A percentile compares a stretch with the other conserved stretches of the same genome.
These are phyloP conservation scores for Saccharomyces eubayanus DNA, from an alignment of 805 yeast genomes.

Conservation along the genomic window DNA sequence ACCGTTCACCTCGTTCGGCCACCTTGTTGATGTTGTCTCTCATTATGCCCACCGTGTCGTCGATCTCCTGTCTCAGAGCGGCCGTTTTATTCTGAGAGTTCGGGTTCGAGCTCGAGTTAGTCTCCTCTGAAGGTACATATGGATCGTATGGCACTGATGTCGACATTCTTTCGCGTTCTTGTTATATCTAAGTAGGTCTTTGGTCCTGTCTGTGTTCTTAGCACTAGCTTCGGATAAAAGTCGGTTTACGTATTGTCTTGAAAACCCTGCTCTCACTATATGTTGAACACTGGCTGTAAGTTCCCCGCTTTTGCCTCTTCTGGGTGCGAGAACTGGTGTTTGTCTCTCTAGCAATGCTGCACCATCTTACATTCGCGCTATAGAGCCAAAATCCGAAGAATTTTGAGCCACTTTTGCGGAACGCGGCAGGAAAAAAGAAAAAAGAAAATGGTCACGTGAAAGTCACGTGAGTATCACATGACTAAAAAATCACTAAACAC, in stretches of 20 bases:
- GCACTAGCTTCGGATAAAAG: not conserved
- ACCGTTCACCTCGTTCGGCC: constrained; percentile 86
- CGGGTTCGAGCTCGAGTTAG: constrained; percentile 10
- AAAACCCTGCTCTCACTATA: not conserved
- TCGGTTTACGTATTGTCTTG: not conserved
- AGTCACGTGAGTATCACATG: not conserved
- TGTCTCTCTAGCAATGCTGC: not conserved
- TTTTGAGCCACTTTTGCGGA: not conserved
- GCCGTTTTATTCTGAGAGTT: constrained; percentile 49
- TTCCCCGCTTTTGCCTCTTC: not conserved
- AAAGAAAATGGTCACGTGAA: no score
- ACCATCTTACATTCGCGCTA: not conserved
- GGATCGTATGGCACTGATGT: constrained; percentile 82
- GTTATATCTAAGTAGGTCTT: not conserved
- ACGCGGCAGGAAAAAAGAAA: not conserved
- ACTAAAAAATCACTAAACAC: not conserved
- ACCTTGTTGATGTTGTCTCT: constrained; percentile 93
- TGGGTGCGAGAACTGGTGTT: not conserved
- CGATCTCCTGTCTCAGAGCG: constrained; percentile 84
- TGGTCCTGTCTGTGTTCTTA: not conserved
- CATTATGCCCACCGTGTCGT: constrained; percentile 96
- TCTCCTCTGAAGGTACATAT: constrained; percentile 58
- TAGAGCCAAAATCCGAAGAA: not conserved
- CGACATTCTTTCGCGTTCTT: constrained; percentile 40
- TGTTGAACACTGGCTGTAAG: not conserved